A percentile compares a stretch with the other conserved stretches of the same genome.
phyloP scores from a whole-genome alignment of 2,329 filamentous ascomycete genomes.

The Basipetospora chlamydospora region DNA sequence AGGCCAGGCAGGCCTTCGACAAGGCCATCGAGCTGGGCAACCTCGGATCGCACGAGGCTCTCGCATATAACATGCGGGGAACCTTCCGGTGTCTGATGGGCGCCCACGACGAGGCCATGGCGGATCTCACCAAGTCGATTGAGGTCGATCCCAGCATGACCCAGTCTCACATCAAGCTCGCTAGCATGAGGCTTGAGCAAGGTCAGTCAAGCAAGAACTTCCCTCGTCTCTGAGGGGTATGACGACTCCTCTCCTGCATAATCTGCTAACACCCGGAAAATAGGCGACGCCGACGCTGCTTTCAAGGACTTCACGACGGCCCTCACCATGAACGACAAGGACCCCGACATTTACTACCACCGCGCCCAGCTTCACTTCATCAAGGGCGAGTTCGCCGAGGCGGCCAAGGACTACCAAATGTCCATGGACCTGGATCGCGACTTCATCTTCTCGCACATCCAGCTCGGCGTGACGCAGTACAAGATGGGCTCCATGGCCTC shows the following conservation, averaged over 20 bases:
- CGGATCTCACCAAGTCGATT: constrained; percentile 83
- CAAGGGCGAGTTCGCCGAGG: constrained; percentile 80
- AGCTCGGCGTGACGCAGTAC: constrained; percentile 97
- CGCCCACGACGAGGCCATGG: constrained; percentile 68
- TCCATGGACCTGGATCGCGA: constrained; percentile 91
- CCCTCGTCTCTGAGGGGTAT: too few relatives aligned
- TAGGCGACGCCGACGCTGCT: constrained; percentile 64
- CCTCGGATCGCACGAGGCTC: constrained; percentile 69
- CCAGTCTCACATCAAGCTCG: constrained; percentile 97
- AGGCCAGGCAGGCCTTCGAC: constrained; percentile 74
- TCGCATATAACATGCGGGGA: constrained; percentile 91
- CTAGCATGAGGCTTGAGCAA: constrained; percentile 92
- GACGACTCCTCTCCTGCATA: too few relatives aligned
- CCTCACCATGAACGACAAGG: constrained; percentile 67
- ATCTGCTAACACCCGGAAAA: constrained; percentile 5
- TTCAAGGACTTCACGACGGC: constrained; percentile 79
- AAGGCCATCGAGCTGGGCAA: constrained; percentile 72
- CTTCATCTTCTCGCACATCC: constrained; percentile 99
- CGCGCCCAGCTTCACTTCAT: constrained; percentile 97
- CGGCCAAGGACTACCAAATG: constrained; percentile 97
- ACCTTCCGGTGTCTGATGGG: constrained; percentile 90
- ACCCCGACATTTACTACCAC: constrained; percentile 98
- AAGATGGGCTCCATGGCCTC: constrained; percentile 98
- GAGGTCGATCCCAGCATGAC: constrained; percentile 78
- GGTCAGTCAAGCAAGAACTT: too few relatives aligned